A percentile compares a stretch with the other conserved stretches of the same genome.
Evolutionary conservation across 257 asterid species (phyloP).

Genomic region (Knoxia roxburghii): DNA sequence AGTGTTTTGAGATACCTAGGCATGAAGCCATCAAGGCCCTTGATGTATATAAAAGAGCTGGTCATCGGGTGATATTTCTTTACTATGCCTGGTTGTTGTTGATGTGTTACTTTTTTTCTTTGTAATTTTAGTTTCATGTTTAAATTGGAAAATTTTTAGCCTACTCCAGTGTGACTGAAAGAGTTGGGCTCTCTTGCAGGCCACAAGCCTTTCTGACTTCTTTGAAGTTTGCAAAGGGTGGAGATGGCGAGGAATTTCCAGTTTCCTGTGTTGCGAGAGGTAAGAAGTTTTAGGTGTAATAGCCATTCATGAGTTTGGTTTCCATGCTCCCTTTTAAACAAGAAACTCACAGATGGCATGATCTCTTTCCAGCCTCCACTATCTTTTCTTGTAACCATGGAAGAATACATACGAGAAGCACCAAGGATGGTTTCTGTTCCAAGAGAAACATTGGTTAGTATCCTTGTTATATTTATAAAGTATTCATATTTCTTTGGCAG

Average conservation of each 20-base stretch:
- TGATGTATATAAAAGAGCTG: constrained; percentile 93
- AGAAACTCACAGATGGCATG: constrained; percentile 6
- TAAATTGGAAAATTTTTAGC: background rate
- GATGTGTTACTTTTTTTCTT: background rate
- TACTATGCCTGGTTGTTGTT: constrained; percentile 9
- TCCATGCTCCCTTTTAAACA: background rate
- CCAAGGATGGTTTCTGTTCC: constrained; percentile 51
- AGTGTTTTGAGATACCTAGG: constrained; percentile 99
- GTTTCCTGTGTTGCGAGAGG: constrained; percentile 93
- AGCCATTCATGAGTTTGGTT: constrained; percentile 8
- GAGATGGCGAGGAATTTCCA: constrained; percentile 98
- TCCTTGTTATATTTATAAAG: background rate
- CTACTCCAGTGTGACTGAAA: constrained; percentile 12
- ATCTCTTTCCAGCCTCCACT: constrained; percentile 45
- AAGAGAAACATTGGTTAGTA: constrained; percentile 36
- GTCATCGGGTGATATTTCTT: constrained; percentile 68
- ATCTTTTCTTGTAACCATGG: constrained; percentile 52
- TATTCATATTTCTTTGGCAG: background rate
- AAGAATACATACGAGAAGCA: constrained; percentile 51
- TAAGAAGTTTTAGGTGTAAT: constrained; percentile 18
- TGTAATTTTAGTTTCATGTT: background rate
- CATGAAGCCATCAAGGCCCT: constrained; percentile 97
- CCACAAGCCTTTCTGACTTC: constrained; percentile 80
- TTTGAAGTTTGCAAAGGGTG: constrained; percentile 91
- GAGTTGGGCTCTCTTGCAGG: constrained; percentile 41